Conservation (phyloP, 2,329 filamentous ascomycete species). For the Aotearoamyces nothofagi region DNA sequence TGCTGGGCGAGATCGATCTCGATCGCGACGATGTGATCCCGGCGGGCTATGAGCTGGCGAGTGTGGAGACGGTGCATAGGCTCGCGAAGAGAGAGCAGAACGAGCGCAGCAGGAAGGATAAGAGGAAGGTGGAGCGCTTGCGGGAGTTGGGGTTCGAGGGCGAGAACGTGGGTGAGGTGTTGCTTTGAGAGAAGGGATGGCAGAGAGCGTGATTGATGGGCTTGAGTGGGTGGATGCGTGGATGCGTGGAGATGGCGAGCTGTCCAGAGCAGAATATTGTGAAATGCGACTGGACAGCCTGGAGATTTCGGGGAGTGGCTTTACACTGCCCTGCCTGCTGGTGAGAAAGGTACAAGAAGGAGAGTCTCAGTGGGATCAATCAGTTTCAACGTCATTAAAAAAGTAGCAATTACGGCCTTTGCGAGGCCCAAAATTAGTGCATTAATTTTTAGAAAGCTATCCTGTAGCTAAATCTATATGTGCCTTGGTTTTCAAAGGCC, state of each 20-base stretch:
- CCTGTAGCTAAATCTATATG: slow-evolving; percentile 13
- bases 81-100: slow-evolving; percentile 58
- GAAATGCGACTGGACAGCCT: slow-evolving; percentile 25
- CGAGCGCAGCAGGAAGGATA: slow-evolving; percentile 58
- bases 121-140: slow-evolving; percentile 54
- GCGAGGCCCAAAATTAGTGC: too few species aligned
- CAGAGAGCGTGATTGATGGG: slow-evolving; percentile 1
- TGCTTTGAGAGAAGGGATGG: slow-evolving; percentile 36
- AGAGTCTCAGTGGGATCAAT: too few species aligned
- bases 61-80: slow-evolving; percentile 53
- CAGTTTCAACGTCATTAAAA: too few species aligned
- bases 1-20: slow-evolving; percentile 91
- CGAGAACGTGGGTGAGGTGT: slow-evolving; percentile 62
- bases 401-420: too few species aligned
- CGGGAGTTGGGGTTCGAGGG: slow-evolving; percentile 75
- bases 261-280: slow-evolving; percentile 32
- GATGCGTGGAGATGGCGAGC: slow-evolving; percentile 3
- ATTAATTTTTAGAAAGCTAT: too few species aligned
- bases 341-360: too few species aligned
- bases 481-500: slow-evolving; percentile 4
- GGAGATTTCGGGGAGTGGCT: too few species aligned
- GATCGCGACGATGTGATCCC: slow-evolving; percentile 88
- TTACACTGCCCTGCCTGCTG: too few species aligned
- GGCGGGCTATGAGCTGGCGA: slow-evolving; percentile 46
- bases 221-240: neutral